These are phyloP conservation scores for Boletus barrowsii DNA, from an alignment of 768 basidiomycete genomes.

Conservation along the genomic window DNA sequence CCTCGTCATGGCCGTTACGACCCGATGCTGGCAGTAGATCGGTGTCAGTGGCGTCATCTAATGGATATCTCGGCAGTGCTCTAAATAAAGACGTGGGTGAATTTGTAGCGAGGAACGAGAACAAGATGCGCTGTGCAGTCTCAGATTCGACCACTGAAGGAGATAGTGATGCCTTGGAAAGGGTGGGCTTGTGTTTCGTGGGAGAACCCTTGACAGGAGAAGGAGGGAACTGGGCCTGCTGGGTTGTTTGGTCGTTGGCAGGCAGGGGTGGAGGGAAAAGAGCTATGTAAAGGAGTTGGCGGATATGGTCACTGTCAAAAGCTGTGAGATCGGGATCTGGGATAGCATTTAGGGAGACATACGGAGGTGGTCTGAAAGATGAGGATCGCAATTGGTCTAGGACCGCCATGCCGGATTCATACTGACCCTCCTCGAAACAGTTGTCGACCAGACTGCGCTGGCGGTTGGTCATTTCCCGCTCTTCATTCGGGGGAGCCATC, in stretches of 20 bases:
- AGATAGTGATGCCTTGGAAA: conserved; percentile 39
- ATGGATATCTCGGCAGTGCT: conserved; percentile 51
- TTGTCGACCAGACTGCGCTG: conserved; percentile 62
- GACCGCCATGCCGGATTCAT: conserved; percentile 60
- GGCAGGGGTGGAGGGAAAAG: conserved; percentile 49
- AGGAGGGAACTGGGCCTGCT: conserved; percentile 23
- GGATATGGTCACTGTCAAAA: conserved; percentile 51
- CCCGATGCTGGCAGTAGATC: neutral
- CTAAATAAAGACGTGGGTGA: conserved; percentile 49
- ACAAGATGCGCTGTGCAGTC: conserved; percentile 52
- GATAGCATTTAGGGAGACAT: conserved; percentile 27
- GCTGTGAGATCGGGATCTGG: conserved; percentile 12
- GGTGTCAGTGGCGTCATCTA: conserved; percentile 11
- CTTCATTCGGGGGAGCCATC: conserved; percentile 21
- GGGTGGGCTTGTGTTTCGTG: conserved; percentile 43
- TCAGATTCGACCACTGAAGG: conserved; percentile 45
- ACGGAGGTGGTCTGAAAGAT: conserved; percentile 58
- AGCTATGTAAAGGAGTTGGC: conserved; percentile 69
- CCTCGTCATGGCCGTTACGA: conserved; percentile 40
- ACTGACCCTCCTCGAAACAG: conserved; percentile 76
- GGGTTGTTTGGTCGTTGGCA: conserved; percentile 11
- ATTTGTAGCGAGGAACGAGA: conserved; percentile 57
- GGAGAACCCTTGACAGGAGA: conserved; percentile 45
- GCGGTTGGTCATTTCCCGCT: conserved; percentile 45
- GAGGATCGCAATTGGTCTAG: conserved; percentile 61